Base-by-base conservation (phyloP, 2,329 filamentous ascomycete species). In the Aspergillus sp. region DNA sequence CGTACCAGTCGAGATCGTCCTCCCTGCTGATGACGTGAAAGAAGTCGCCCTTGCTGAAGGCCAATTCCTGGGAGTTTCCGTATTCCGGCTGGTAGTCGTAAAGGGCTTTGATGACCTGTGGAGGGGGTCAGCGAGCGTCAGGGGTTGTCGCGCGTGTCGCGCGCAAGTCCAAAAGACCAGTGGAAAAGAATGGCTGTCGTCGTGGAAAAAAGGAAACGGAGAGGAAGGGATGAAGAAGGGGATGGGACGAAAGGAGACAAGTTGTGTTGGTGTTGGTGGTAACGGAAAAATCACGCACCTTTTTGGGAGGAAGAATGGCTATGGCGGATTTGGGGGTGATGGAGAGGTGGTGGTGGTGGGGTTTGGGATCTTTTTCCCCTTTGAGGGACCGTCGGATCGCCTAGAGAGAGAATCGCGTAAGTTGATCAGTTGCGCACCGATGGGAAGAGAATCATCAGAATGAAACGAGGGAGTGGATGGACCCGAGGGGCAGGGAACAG, bases 1-100 rank as follows among this genome's bases (percentile, higher is more conserved):
- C 94, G 81, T 97, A 99, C 93, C 94, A 99, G 70, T 97, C 91
- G 38, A 79, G 77, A 71, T 97, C 93, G 79, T 97, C 88, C 77
- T 97, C 94, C 72, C 93, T 88, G 66, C 89, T 91, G 72, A 97
- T 93, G 59, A 99, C 94, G 78, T 97, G 93, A 71, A 99, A 94
- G 74, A 97, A 99, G 72, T 99, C 94, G 67, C 94, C 94, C 70
- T 91, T 89, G 60, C 87, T 91, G 75, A 99, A 99, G 70, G 88
- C 88, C 65, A 99, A 81, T 77, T 96, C 87, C 70, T 93, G 88
- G 49, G 76, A 76, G 55, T 76, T 73, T 48, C 77, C 76, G 56
- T 85, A 84, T 66, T 88, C 83, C 54, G 91, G 89, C 66, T 88
- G 83, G 76, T 96, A 96, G 73, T 95, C 90, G 81, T 96, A 96